Evolutionary conservation across 1,139 yeast genomes (phyloP).

Genomic region (Lodderomyces parapsilosis): DNA sequence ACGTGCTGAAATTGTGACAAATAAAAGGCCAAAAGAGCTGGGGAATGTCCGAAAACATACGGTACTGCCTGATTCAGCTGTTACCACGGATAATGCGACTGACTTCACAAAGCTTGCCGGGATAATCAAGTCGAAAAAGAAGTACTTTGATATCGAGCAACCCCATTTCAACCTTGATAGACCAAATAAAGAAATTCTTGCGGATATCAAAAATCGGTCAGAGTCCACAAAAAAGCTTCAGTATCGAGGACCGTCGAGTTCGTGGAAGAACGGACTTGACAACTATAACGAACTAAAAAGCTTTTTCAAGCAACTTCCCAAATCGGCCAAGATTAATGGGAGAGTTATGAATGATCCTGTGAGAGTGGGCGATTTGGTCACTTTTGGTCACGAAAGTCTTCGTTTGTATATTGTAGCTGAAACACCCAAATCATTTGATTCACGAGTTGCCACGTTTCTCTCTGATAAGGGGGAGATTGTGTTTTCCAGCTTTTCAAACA

Average conservation of each 20-base stretch:
- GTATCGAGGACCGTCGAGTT: conserved; percentile 18
- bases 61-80: too few relatives aligned
- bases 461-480: conserved; percentile 56
- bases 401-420: conserved; percentile 33
- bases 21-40: background rate
- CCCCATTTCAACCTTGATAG: conserved; percentile 7
- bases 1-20: background rate
- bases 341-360: conserved; percentile 23
- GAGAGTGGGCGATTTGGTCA: conserved; percentile 40
- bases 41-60: too few relatives aligned
- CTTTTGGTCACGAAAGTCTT: conserved; percentile 29
- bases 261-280: conserved; percentile 18
- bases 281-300: conserved; percentile 5
- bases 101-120: background rate
- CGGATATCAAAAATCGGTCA: conserved; percentile 5
- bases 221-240: conserved; percentile 15
- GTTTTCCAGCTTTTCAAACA: conserved; percentile 45
- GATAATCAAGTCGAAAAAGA: conserved; percentile 4
- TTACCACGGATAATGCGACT: background rate
- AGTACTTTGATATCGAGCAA: conserved; percentile 2
- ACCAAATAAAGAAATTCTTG: conserved; percentile 6
- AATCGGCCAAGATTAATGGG: conserved; percentile 27
- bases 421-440: conserved; percentile 27
- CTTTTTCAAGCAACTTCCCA: conserved; percentile 17
- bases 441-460: conserved; percentile 47